Evolutionary conservation across 768 basidiomycete genomes (phyloP).

Genomic region (Lactifluus hygrophoroides): DNA sequence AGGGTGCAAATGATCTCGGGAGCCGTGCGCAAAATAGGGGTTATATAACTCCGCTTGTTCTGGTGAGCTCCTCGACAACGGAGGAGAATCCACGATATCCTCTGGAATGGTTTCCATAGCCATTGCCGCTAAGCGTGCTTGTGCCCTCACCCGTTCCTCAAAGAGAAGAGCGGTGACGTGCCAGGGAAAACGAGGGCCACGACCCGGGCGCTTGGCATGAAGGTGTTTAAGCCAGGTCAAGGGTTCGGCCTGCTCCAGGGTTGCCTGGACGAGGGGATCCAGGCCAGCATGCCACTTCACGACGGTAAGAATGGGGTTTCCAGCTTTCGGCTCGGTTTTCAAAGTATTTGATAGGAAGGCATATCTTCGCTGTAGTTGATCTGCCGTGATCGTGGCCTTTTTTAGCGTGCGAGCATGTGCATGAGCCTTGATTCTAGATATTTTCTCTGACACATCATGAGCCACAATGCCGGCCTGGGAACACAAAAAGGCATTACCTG

Average conservation of each 20-base stretch:
- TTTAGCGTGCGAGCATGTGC: constrained; percentile 46
- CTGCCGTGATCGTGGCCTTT: constrained; percentile 54
- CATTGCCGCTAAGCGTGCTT: constrained; percentile 30
- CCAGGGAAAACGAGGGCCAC: constrained; percentile 40
- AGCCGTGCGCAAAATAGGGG: constrained; percentile 14
- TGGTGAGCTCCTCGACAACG: constrained; percentile 7
- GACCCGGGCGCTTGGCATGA: constrained; percentile 37
- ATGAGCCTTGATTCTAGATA: constrained; percentile 42
- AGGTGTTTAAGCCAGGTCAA: constrained; percentile 66
- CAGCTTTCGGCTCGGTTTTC: constrained; percentile 23
- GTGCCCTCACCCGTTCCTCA: constrained; percentile 52
- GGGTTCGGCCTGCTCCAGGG: constrained; percentile 58
- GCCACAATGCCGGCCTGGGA: background rate
- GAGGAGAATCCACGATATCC: constrained; percentile 23
- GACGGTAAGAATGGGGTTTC: constrained; percentile 41
- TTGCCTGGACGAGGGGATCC: constrained; percentile 37
- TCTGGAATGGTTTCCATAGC: constrained; percentile 41
- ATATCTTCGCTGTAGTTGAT: constrained; percentile 63
- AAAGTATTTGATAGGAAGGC: constrained; percentile 39
- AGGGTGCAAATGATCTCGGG: constrained; percentile 10
- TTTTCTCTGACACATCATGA: constrained; percentile 39
- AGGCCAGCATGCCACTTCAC: constrained; percentile 55
- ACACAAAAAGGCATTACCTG: constrained; percentile 34
- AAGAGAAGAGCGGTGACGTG: constrained; percentile 59
- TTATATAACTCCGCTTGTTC: constrained; percentile 15